A percentile compares a stretch with the other conserved stretches of the same genome.
These are phyloP conservation scores for Scleroderma citrinum DNA, from an alignment of 768 basidiomycete genomes.

Conservation along the genomic window DNA sequence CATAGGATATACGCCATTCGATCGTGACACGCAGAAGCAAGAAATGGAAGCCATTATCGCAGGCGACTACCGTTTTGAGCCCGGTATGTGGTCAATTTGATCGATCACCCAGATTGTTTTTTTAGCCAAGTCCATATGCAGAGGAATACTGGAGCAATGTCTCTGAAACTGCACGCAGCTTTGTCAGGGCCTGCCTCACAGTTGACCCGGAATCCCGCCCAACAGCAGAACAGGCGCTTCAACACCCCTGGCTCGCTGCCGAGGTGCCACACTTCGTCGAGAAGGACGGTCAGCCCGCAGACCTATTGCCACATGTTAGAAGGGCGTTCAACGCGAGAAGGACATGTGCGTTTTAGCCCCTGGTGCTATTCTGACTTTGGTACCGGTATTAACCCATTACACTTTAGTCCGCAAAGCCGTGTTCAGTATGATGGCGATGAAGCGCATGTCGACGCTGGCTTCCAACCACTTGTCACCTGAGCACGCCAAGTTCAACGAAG, in stretches of 20 bases:
- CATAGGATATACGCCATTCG: slow-evolving; percentile 91
- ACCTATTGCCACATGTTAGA: slow-evolving; percentile 86
- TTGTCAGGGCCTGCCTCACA: slow-evolving; percentile 79
- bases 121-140: slow-evolving; percentile 13
- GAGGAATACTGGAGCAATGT: slow-evolving; percentile 85
- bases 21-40: slow-evolving; percentile 78
- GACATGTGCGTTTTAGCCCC: slow-evolving; percentile 54
- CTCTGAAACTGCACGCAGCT: slow-evolving; percentile 75
- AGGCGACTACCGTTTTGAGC: slow-evolving; percentile 91
- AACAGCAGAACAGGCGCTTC: slow-evolving; percentile 66
- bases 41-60: slow-evolving; percentile 96
- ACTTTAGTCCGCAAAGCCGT: slow-evolving; percentile 80
- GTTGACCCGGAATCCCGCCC: slow-evolving; percentile 77
- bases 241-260: slow-evolving; percentile 65
- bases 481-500: slow-evolving; percentile 47
- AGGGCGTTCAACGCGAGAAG: slow-evolving; percentile 84
- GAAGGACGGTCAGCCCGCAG: slow-evolving; percentile 52
- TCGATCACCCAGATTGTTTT: not conserved
- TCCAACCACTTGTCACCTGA: slow-evolving; percentile 35
- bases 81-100: slow-evolving; percentile 30
- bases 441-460: slow-evolving; percentile 61
- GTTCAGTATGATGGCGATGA: slow-evolving; percentile 79
- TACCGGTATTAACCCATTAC: slow-evolving; percentile 5
- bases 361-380: not conserved
- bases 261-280: slow-evolving; percentile 64